phyloP scores from a whole-genome alignment of 768 basidiomycete genomes.

The Bullera alba region DNA sequence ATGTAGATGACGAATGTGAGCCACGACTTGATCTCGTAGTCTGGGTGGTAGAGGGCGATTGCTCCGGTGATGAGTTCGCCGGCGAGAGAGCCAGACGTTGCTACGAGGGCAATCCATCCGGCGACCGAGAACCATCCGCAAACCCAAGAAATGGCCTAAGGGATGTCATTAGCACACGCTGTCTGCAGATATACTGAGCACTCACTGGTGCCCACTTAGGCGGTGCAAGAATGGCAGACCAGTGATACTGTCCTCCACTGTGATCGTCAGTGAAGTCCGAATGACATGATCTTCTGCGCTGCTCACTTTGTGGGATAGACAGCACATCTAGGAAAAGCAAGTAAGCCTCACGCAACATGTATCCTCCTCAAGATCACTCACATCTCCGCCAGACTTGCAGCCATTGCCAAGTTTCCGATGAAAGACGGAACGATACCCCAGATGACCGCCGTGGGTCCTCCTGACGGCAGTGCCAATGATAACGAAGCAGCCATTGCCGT shows the following conservation, averaged over 20 bases:
- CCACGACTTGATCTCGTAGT: conserved; percentile 25
- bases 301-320: neutral
- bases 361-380: conserved; percentile 3
- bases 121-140: conserved; percentile 38
- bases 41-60: conserved; percentile 20
- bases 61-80: conserved; percentile 29
- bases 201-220: conserved; percentile 26
- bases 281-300: no score
- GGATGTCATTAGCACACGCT: neutral
- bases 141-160: conserved; percentile 29
- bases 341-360: neutral
- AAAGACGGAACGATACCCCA: conserved; percentile 34
- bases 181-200: neutral
- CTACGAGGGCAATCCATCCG: conserved; percentile 36
- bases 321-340: neutral
- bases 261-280: no score
- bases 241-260: conserved; percentile 38
- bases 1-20: conserved; percentile 39
- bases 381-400: conserved; percentile 34
- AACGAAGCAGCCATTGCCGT: conserved; percentile 33
- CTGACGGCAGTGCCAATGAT: conserved; percentile 30
- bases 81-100: conserved; percentile 34
- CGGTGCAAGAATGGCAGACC: conserved; percentile 29
- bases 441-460: conserved; percentile 33
- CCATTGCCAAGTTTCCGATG: conserved; percentile 32